Evolutionary conservation across 2,329 filamentous ascomycete species (phyloP).

Genomic region (Stachybotrys elegans): DNA sequence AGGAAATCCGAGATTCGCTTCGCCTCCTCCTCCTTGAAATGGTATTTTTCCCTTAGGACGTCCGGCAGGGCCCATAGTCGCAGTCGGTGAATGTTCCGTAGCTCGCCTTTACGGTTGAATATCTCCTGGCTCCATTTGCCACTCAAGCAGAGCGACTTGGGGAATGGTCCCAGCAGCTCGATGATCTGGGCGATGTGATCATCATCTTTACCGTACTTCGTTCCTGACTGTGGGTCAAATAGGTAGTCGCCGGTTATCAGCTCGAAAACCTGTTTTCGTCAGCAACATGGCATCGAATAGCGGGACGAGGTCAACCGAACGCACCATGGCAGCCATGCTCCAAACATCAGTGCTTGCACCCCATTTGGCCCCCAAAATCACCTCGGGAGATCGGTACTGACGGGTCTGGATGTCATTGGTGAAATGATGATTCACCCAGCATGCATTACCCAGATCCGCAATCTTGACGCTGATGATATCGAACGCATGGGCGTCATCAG

Average conservation of each 20-base stretch:
- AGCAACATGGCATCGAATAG: background rate
- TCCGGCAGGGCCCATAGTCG: conserved; percentile 94
- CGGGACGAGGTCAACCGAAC: conserved; percentile 18
- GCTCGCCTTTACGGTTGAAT: conserved; percentile 94
- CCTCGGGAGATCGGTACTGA: conserved; percentile 94
- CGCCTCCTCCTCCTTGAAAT: conserved; percentile 79
- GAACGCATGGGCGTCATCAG: conserved; percentile 49
- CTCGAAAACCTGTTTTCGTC: conserved; percentile 71
- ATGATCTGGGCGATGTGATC: conserved; percentile 99
- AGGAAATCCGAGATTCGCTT: conserved; percentile 78
- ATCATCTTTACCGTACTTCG: conserved; percentile 98
- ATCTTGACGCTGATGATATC: conserved; percentile 98
- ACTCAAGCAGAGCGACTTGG: conserved; percentile 82
- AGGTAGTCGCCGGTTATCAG: conserved; percentile 97
- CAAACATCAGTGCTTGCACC: conserved; percentile 98
- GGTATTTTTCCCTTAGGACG: conserved; percentile 93
- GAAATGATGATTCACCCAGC: conserved; percentile 98
- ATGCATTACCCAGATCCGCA: conserved; percentile 94
- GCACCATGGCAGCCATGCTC: conserved; percentile 99
- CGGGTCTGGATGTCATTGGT: conserved; percentile 98
- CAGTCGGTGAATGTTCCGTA: conserved; percentile 93
- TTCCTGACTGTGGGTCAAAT: conserved; percentile 96
- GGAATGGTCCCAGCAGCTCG: conserved; percentile 88
- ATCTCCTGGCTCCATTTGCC: conserved; percentile 99
- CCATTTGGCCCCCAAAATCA: conserved; percentile 96